Base-by-base conservation (phyloP, 208 protist species). In the Acanthamoeba healyi region DNA sequence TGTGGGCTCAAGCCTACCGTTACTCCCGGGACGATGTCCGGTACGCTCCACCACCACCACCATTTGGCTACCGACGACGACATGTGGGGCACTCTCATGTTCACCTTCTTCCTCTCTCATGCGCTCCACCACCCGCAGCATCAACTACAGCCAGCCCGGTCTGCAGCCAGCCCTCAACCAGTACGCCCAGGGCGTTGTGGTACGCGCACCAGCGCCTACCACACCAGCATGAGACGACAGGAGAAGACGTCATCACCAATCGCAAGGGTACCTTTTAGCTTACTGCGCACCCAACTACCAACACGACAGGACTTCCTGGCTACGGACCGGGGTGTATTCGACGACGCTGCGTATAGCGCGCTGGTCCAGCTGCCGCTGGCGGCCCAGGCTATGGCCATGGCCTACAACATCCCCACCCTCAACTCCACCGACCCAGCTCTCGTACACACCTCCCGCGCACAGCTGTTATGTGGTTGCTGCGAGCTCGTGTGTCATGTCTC, bases 241-340 rank as follows among this genome's bases (percentile, higher is more conserved):
- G 10, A 32, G 10, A 26, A n/a, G n/a, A n/a, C n/a, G n/a, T n/a
- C n/a, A n/a, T n/a, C n/a, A n/a, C n/a, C n/a, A n/a, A n/a, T n/a
- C n/a, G n/a, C n/a, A n/a, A n/a, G n/a, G n/a, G n/a, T n/a, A n/a
- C n/a, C n/a, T n/a, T n/a, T n/a, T n/a, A n/a, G n/a, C n/a, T n/a
- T n/a, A n/a, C n/a, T n/a, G n/a, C n/a, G n/a, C n/a, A n/a, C n/a
- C n/a, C n/a, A n/a, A n/a, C n/a, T n/a, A n/a, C n/a, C n/a, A 56
- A 56, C 49, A 17, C 63, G 15, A 40, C 38, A 82, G 72, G 72
- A 82, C 72, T 82, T 82, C 22, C 38, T 82, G 19, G 72, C 72
- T 10, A 82, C 72, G 9, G 72, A 82, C 40, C 32, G 72, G 12
- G 72, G 72, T 4, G 40, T 49, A 17, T 51, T 49, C 24, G 65